These are phyloP conservation scores for Vanilla planifolia DNA, from an alignment of 106 monocot genomes.

Conservation along the genomic window DNA sequence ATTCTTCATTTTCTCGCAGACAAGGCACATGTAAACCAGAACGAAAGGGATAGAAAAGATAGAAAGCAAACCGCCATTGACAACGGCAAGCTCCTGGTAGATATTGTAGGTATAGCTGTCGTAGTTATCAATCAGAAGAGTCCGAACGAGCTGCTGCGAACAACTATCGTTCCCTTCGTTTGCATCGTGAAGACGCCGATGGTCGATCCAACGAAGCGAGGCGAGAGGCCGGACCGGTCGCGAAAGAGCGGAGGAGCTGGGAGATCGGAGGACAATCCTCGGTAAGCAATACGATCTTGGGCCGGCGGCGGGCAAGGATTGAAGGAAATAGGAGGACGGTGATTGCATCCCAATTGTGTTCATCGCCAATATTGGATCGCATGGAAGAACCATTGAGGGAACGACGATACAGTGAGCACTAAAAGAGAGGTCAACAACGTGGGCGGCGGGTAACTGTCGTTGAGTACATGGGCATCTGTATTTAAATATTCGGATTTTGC, in stretches of 20 bases:
- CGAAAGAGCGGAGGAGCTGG: not conserved
- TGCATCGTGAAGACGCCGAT: no score
- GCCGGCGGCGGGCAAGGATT: not conserved
- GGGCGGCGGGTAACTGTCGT: no score
- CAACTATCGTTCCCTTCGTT: not conserved
- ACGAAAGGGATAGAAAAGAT: not conserved
- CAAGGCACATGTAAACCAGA: not conserved
- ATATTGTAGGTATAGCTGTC: constrained; percentile 99
- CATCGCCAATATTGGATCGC: not conserved
- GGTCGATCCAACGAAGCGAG: not conserved
- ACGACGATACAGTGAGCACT: no score
- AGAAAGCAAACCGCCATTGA: constrained; percentile 67
- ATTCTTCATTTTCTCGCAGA: not conserved
- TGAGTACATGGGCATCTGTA: no score
- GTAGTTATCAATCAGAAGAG: constrained; percentile 89
- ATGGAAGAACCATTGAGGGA: no score
- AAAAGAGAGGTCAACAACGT: no score
- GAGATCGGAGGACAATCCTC: not conserved
- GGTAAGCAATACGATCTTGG: not conserved
- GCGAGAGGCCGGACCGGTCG: no score
- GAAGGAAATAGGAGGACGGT: not conserved
- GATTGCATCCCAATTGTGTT: not conserved
- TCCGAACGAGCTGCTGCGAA: constrained; percentile 30
- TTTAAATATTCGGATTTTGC: no score
- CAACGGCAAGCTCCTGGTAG: constrained; percentile 70